Evolutionary conservation across 2,329 filamentous ascomycete species (phyloP).

Genomic region (Talaromyces sp.): DNA sequence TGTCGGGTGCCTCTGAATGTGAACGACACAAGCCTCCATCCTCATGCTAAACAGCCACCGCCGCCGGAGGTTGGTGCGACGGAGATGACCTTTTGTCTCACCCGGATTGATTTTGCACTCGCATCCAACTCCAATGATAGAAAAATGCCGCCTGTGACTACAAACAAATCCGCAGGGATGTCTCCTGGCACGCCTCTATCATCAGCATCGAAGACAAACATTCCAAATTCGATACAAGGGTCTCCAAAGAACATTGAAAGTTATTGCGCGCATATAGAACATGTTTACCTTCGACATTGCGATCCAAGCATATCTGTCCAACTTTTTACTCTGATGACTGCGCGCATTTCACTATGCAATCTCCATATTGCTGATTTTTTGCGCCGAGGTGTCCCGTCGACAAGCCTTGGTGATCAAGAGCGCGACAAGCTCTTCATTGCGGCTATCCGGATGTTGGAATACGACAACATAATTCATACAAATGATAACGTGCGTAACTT

Average conservation of each 20-base stretch:
- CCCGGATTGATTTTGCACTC: slow-evolving; percentile 1
- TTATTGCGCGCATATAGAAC: slow-evolving; percentile 52
- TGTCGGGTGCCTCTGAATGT: background rate
- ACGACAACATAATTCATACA: slow-evolving; percentile 52
- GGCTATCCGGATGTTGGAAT: slow-evolving; percentile 54
- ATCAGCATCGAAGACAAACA: background rate
- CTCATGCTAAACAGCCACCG: slow-evolving; percentile 27
- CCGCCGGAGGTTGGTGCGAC: slow-evolving; percentile 24
- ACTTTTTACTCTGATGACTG: slow-evolving; percentile 55
- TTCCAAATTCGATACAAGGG: background rate
- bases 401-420: slow-evolving; percentile 24
- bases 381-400: slow-evolving; percentile 3
- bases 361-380: slow-evolving; percentile 11
- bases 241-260: slow-evolving; percentile 39
- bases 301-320: slow-evolving; percentile 55
- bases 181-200: background rate
- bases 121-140: background rate
- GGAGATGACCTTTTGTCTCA: slow-evolving; percentile 37
- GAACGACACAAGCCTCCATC: slow-evolving; percentile 15
- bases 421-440: slow-evolving; percentile 50
- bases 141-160: background rate
- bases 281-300: slow-evolving; percentile 51
- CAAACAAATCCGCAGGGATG: background rate
- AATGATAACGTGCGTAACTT: slow-evolving; percentile 49
- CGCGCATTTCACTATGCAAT: slow-evolving; percentile 49